Percentiles rank a stretch among this genome's conserved stretches.
Conservation (phyloP, 805 yeast species). For the Teunomyces kruisii region DNA sequence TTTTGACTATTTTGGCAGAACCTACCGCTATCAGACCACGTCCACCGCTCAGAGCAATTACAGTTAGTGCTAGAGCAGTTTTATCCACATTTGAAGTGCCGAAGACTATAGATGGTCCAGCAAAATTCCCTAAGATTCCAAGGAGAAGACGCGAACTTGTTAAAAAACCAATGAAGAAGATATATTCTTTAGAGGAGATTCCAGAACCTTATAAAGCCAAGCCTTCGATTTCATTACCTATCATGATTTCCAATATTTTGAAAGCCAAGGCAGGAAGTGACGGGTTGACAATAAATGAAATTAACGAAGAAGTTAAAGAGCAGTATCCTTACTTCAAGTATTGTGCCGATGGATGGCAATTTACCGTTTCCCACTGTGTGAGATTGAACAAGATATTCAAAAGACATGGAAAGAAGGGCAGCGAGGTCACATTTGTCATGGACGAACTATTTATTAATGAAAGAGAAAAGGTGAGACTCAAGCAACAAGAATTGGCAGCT, state of each 20-base stretch:
- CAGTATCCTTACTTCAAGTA: slow-evolving; percentile 88
- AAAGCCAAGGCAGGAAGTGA: slow-evolving; percentile 62
- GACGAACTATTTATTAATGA: slow-evolving; percentile 85
- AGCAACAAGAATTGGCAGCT: slow-evolving; percentile 62
- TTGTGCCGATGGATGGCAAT: slow-evolving; percentile 98
- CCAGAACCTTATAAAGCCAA: slow-evolving; percentile 85
- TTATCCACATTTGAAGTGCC: slow-evolving; percentile 31
- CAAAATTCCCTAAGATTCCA: slow-evolving; percentile 33
- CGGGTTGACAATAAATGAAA: slow-evolving; percentile 68
- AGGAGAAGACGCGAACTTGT: slow-evolving; percentile 35
- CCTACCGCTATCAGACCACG: slow-evolving; percentile 17
- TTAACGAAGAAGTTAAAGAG: slow-evolving; percentile 82
- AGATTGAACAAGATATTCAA: slow-evolving; percentile 83
- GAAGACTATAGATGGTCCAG: slow-evolving; percentile 31
- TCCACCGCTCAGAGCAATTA: slow-evolving; percentile 28
- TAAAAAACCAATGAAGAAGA: slow-evolving; percentile 56
- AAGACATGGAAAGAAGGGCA: slow-evolving; percentile 72
- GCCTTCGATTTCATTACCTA: slow-evolving; percentile 80
- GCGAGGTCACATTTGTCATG: slow-evolving; percentile 92
- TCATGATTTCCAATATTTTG: slow-evolving; percentile 76
- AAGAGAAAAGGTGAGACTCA: slow-evolving; percentile 64
- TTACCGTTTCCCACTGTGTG: slow-evolving; percentile 85
- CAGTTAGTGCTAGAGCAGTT: slow-evolving; percentile 19
- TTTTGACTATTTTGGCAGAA: slow-evolving; percentile 24
- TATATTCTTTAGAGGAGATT: slow-evolving; percentile 77